Percentiles rank a stretch among this genome's conserved stretches.
These are phyloP conservation scores for Solanum piurae DNA, from an alignment of 257 asterid genomes.

Conservation along the genomic window DNA sequence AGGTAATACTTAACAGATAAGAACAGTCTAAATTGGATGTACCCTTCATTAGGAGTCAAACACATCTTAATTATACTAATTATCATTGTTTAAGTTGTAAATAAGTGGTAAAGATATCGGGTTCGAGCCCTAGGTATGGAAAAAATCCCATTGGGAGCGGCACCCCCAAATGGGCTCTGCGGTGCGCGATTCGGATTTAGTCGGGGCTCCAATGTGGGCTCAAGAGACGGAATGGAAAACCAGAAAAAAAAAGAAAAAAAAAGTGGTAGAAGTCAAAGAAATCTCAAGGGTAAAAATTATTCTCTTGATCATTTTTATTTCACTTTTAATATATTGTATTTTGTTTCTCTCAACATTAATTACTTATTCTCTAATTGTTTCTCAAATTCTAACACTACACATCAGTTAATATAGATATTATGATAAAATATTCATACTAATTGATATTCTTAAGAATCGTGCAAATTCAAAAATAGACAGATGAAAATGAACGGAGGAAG, in stretches of 20 bases:
- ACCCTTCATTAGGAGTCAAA: background rate
- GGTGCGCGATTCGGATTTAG: rapidly evolving
- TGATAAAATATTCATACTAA: too few relatives aligned
- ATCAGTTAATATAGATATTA: too few relatives aligned
- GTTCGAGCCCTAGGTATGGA: too few relatives aligned
- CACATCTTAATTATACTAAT: background rate
- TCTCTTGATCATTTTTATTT: background rate
- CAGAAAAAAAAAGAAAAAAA: too few relatives aligned
- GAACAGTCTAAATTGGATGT: background rate
- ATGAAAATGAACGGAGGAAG: background rate
- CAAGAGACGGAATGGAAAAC: too few relatives aligned
- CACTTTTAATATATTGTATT: too few relatives aligned
- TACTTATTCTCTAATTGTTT: too few relatives aligned
- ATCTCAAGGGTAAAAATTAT: background rate
- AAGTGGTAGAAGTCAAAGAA: background rate
- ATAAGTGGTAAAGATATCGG: background rate
- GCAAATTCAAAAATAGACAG: too few relatives aligned
- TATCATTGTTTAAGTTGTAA: background rate
- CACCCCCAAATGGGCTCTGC: too few relatives aligned
- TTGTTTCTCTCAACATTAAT: too few relatives aligned
- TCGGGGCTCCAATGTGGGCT: too few relatives aligned
- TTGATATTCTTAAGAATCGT: too few relatives aligned
- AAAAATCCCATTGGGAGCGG: rapidly evolving
- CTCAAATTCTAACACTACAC: background rate
- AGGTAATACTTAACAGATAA: background rate